Evolutionary conservation across 225 moss, liverwort and hornwort species (phyloP), one percentile per base, ranked within the genome.

Genomic region (Asterella californica): DNA sequence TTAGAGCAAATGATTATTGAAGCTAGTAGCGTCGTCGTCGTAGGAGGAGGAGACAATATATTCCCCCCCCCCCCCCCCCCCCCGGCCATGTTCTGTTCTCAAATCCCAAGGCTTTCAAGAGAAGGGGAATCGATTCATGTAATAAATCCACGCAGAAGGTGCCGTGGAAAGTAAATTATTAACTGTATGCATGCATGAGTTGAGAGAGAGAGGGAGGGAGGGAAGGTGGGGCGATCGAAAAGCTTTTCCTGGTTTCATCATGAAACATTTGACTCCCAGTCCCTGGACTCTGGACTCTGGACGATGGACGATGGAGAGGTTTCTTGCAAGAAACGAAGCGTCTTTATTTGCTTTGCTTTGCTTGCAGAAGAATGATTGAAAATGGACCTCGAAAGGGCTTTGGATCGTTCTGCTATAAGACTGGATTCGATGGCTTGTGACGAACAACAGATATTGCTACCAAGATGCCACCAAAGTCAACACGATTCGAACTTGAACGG

Each of bases 311-410:
- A 65, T 27, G 64, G 10, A 30, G 64, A n/a, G n/a, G 29, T 5
- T 65, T 22, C 64, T 65, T 65, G 30, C 64, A 65, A 65, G 64
- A 65, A 65, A 65, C 64, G 64, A 65, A 65, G 30, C 64, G 64
- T 65, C 64, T 65, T 65, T n/a, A n/a, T n/a, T n/a, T n/a, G n/a
- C n/a, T n/a, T n/a, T n/a, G n/a, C n/a, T n/a, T n/a, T n/a, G n/a
- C n/a, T n/a, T 30, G 10, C 64, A 65, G 64, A 5, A 65, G 64
- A 65, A 65, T 65, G 64, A 65, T 65, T 65, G 30, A 65, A 65
- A 65, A 65, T 65, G 29, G n/a, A 65, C 27, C 64, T 9, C 30
- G 6, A 65, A 65, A 65, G 30, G 64, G n/a, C n/a, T 27, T 65
- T 65, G 64, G 64, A 65, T 65, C 64, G 29, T 65, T 65, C 64